Percentiles rank a stretch among this genome's conserved stretches.
Evolutionary conservation across 2,329 filamentous ascomycete genomes (phyloP).

Genomic region (Atkinsonella hypoxylon): DNA sequence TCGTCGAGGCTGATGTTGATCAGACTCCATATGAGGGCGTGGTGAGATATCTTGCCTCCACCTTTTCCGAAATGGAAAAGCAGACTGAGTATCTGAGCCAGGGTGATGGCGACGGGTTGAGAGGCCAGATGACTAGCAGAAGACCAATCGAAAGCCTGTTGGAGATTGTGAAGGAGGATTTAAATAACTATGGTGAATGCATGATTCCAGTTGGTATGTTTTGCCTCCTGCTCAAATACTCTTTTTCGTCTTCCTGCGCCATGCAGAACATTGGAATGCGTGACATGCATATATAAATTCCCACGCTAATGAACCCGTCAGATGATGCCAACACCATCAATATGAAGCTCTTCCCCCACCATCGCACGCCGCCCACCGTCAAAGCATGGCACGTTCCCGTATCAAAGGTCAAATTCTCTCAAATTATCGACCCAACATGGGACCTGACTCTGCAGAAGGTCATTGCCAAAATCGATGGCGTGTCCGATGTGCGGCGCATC

Average conservation of each 20-base stretch:
- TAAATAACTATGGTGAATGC: slow-evolving; percentile 96
- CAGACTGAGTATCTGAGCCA: slow-evolving; percentile 73
- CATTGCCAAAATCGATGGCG: slow-evolving; percentile 77
- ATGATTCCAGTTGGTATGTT: slow-evolving; percentile 86
- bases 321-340: slow-evolving; percentile 92
- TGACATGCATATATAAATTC: background rate
- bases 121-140: slow-evolving; percentile 30
- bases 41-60: slow-evolving; percentile 70
- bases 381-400: slow-evolving; percentile 87
- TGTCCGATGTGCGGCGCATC: slow-evolving; percentile 80
- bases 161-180: slow-evolving; percentile 68
- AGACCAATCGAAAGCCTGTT: slow-evolving; percentile 73
- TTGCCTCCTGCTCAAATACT: background rate
- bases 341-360: slow-evolving; percentile 85
- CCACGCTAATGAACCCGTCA: slow-evolving; percentile 19
- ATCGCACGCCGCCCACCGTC: slow-evolving; percentile 63
- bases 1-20: slow-evolving; percentile 55
- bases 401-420: slow-evolving; percentile 50
- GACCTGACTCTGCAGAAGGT: slow-evolving; percentile 70
- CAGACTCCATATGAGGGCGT: slow-evolving; percentile 74
- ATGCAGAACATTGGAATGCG: background rate
- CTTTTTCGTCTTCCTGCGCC: background rate
- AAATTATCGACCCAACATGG: slow-evolving; percentile 56
- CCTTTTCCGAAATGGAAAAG: slow-evolving; percentile 84
- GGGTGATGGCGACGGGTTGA: slow-evolving; percentile 30